Evolutionary conservation across 1,284 basidiomycete genomes (phyloP), one percentile per base, ranked within the genome.

Genomic region (Sanghuangporus weigelae): DNA sequence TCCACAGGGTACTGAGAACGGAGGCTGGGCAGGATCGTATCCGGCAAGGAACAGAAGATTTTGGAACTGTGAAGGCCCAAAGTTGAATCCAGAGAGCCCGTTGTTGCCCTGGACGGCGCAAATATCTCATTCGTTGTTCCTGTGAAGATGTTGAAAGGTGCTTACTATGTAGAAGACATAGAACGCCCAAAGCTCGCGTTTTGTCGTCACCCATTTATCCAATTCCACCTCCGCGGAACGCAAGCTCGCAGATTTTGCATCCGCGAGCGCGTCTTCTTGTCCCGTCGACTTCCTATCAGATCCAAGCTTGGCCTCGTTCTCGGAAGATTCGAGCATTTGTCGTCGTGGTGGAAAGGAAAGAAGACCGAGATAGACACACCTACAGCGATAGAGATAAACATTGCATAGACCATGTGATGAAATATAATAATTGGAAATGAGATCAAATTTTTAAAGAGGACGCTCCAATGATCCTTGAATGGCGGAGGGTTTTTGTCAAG

Each of bases 11-110:
- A 74, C 73, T 3, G 79, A 73, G 66, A 84, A 89, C 0, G 83
- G 80, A 6, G 83, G 78, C 44, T 82, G 73, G 36, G 78, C 78
- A 2, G 86, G 85, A 69, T 90, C 86, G 66, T 87, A 89, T 2
- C 87, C 88, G 11, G 87, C 86, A 6, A 88, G 76, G 70, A 81
- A 90, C 44, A 91, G 78, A 56, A 90, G 73, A 71, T 91, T 91
- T 72, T 91, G 89, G 71, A 89, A 89, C 69, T 90, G 87, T 10
- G 85, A 87, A 1, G 87, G 88, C 6, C 87, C 88, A 74, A 86
- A 89, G 69, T 90, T 90, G 79, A 90, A 90, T 5, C 85, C 86
- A 2, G 85, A 81, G 23, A 89, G 75, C 1, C 89, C 89, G 55
- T 83, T 88, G 68, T 90, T 90, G 44, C 89, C 89, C 76, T 81